A percentile compares a stretch with the other conserved stretches of the same genome.
Evolutionary conservation across 192 early-diverging fungal species (phyloP).

Genomic region (Lobulomyces angularis): DNA sequence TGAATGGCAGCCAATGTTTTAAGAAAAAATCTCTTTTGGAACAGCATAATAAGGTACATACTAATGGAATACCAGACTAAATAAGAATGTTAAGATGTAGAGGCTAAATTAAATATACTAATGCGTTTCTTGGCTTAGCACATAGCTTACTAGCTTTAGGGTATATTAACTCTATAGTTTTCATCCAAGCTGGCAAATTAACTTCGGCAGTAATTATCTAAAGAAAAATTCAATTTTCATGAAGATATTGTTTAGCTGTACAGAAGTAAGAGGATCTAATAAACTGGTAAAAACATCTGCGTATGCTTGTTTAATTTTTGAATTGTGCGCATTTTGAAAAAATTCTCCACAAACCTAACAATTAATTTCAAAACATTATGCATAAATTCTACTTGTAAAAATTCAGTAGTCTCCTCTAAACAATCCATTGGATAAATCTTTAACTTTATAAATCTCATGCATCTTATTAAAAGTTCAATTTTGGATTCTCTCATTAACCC

Average conservation of each 20-base stretch:
- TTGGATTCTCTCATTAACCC: slow-evolving; percentile 53
- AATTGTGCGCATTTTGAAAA: slow-evolving; percentile 66
- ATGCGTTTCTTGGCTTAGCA: slow-evolving; percentile 66
- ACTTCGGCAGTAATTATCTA: slow-evolving; percentile 84
- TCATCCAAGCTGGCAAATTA: slow-evolving; percentile 85
- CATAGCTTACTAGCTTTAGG: slow-evolving; percentile 83
- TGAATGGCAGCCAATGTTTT: slow-evolving; percentile 56
- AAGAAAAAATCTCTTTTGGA: slow-evolving; percentile 81
- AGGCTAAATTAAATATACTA: slow-evolving; percentile 6
- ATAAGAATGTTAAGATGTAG: slow-evolving; percentile 1
- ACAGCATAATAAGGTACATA: slow-evolving; percentile 80
- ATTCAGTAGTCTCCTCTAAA: slow-evolving; percentile 89
- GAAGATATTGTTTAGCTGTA: not conserved
- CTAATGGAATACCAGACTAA: slow-evolving; percentile 70
- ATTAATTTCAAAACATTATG: too few relatives aligned
- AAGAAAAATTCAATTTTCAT: slow-evolving; percentile 1
- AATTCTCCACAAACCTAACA: slow-evolving; percentile 79
- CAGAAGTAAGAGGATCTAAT: slow-evolving; percentile 77
- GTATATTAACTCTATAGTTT: slow-evolving; percentile 82
- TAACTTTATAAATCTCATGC: slow-evolving; percentile 81
- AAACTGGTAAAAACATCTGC: slow-evolving; percentile 81
- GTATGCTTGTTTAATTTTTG: slow-evolving; percentile 79
- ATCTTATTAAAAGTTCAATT: slow-evolving; percentile 72
- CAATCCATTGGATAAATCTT: slow-evolving; percentile 90
- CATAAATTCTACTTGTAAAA: too few relatives aligned